A percentile compares a stretch with the other conserved stretches of the same genome.
These are phyloP conservation scores for Trichoderma sp. DNA, from an alignment of 2,329 filamentous ascomycete genomes.

Conservation along the genomic window DNA sequence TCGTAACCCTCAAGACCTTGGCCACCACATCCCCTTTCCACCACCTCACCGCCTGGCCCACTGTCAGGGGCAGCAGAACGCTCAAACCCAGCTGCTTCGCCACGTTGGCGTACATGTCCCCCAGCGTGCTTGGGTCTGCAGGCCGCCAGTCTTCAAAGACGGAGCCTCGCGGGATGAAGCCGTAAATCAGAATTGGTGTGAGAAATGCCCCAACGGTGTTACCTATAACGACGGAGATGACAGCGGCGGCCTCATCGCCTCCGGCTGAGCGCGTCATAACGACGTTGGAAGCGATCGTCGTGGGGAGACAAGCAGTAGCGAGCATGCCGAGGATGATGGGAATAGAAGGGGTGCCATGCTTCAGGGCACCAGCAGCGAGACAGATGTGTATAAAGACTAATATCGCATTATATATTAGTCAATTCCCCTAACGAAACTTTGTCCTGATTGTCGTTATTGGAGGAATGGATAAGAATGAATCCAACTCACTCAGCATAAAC, in stretches of 20 bases:
- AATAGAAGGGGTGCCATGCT: constrained; percentile 62
- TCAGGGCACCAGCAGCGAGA: constrained; percentile 51
- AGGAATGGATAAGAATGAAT: too few species aligned
- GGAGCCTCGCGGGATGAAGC: constrained; percentile 56
- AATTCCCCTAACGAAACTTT: not conserved
- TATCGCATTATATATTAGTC: not conserved
- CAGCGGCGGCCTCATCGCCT: constrained; percentile 66
- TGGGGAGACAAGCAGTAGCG: constrained; percentile 69
- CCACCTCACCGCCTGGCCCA: constrained; percentile 64
- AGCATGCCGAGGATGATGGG: constrained; percentile 70
- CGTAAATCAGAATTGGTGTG: constrained; percentile 65
- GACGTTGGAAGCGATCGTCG: constrained; percentile 73
- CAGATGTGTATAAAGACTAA: constrained; percentile 52
- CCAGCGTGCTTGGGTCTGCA: constrained; percentile 56
- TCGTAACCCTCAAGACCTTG: constrained; percentile 58
- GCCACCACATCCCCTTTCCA: constrained; percentile 55
- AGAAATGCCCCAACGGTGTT: constrained; percentile 72
- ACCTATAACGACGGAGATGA: constrained; percentile 71
- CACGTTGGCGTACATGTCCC: constrained; percentile 66
- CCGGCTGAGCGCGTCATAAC: constrained; percentile 73
- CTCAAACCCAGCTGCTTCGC: constrained; percentile 71
- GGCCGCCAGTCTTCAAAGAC: constrained; percentile 63
- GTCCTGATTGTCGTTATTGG: not conserved
- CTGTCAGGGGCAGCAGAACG: constrained; percentile 64
- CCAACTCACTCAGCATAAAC: constrained; percentile 57